phyloP scores from a whole-genome alignment of 495 filamentous ascomycete species.

The Penicillium turbatum region DNA sequence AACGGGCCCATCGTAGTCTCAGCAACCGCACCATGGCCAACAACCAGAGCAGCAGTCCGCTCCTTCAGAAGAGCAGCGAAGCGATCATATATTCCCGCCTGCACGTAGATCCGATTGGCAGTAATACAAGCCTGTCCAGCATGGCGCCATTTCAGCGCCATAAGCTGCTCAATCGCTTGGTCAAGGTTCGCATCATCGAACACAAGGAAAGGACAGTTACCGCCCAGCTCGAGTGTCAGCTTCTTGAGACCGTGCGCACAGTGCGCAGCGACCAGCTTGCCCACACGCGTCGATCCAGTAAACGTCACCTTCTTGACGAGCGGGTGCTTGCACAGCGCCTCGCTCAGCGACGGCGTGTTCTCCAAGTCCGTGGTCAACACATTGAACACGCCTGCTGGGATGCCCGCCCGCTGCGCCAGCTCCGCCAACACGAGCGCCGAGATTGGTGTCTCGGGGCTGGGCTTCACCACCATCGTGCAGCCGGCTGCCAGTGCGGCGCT shows the following conservation, averaged over 20 bases:
- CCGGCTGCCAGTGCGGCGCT: constrained; percentile 67
- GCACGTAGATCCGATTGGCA: constrained; percentile 68
- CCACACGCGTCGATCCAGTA: constrained; percentile 64
- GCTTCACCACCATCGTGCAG: constrained; percentile 61
- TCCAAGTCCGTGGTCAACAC: constrained; percentile 53
- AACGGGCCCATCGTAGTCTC: constrained; percentile 64
- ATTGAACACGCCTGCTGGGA: constrained; percentile 54
- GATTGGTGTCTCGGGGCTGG: constrained; percentile 59
- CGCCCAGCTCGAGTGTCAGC: constrained; percentile 67
- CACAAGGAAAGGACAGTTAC: constrained; percentile 70
- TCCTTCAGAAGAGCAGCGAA: constrained; percentile 54
- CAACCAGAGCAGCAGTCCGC: constrained; percentile 50
- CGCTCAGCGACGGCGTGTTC: constrained; percentile 60
- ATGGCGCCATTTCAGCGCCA: constrained; percentile 62
- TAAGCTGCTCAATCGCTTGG: constrained; percentile 54
- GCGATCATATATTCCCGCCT: constrained; percentile 50
- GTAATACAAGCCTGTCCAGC: constrained; percentile 72
- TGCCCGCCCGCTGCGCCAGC: constrained; percentile 50
- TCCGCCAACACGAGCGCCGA: constrained; percentile 51
- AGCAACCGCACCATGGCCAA: constrained; percentile 59
- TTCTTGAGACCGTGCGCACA: constrained; percentile 65
- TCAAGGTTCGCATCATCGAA: constrained; percentile 71
- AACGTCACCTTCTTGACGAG: constrained; percentile 70
- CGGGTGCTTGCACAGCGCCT: constrained; percentile 60
- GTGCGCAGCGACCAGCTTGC: constrained; percentile 57